Conservation (phyloP, 805 yeast species). For the Wickerhamiella nectarea region DNA sequence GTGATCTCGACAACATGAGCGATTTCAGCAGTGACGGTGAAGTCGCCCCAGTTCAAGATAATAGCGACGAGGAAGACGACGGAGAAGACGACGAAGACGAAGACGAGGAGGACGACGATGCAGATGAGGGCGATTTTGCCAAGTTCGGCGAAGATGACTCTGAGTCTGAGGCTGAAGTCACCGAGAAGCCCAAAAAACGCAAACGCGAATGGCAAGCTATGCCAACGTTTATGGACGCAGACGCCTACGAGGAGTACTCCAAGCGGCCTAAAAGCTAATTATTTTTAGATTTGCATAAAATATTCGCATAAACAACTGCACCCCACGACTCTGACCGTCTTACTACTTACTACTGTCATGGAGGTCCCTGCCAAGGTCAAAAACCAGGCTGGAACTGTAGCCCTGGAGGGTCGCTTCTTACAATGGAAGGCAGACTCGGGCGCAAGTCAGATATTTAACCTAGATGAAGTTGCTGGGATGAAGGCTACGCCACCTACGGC, state of each 20-base stretch:
- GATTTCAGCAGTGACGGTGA: constrained; percentile 14
- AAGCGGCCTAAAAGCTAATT: constrained; percentile 5
- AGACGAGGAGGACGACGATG: constrained; percentile 54
- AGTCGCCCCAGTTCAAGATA: constrained; percentile 21
- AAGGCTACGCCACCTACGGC: constrained; percentile 27
- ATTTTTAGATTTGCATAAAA: background rate
- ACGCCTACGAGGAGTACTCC: constrained; percentile 17
- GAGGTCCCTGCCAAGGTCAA: constrained; percentile 14
- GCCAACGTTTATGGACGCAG: constrained; percentile 22
- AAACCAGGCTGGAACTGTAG: constrained; percentile 16
- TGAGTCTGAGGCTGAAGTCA: constrained; percentile 1
- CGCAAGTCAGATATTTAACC: constrained; percentile 7
- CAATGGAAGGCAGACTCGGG: constrained; percentile 14
- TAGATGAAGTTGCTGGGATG: constrained; percentile 19
- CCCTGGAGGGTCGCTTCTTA: constrained; percentile 8
- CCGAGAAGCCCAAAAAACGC: constrained; percentile 13
- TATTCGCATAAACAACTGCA: too few relatives aligned
- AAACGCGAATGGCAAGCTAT: constrained; percentile 18
- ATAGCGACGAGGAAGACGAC: constrained; percentile 13
- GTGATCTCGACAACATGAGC: constrained; percentile 13
- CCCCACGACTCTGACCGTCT: too few relatives aligned
- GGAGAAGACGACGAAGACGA: constrained; percentile 22
- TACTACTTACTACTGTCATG: constrained; percentile 7
- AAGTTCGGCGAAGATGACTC: constrained; percentile 3
- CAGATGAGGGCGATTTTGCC: constrained; percentile 20